Base-by-base conservation (phyloP, 352 stramenopile genomes). In the Thraustochytrium striatum region DNA sequence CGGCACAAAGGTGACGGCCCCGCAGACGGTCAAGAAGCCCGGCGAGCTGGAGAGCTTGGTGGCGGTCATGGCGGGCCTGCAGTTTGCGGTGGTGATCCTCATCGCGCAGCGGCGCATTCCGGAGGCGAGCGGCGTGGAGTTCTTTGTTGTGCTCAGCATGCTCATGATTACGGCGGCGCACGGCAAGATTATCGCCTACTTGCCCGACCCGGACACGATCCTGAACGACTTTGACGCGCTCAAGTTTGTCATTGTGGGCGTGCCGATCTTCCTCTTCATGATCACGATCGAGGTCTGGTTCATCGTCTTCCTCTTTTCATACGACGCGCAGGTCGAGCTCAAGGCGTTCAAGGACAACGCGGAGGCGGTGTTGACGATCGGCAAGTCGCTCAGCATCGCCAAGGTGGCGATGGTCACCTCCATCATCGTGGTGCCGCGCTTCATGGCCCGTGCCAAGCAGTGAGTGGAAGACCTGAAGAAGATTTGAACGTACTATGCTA, bases 81-180 rank as follows among this genome's bases (percentile, higher is more conserved):
- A 75, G 52, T 75, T 75, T 43, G 65, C 65, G 8, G 52, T 61
- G 30, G 65, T 75, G n/a, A 75, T 75, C 25, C 52, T 75, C 35
- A 75, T 75, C 50, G 65, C 65, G 30, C 65, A 75, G 52, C 44
- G 65, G 19, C 25, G 65, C 16, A 61, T 75, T 1, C 65, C 65
- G 52, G 19, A 38, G 30, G 65, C 65, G 35, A 43, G 52, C 13
- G 9, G 32, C 8, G 30, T 30, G 21, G 65, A 75, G 25, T 75
- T 75, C 52, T 75, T 75, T 43, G 65, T 75, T 0, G 65, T 75
- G 5, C 65, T 75, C n/a, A 38, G 41, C 21, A 75, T 75, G 65
- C 52, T 75, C n/a, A 75, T 75, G 65, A 50, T 75, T 41, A 75
- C 65, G 0, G 65, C 65, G 19, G 65, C 65, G 11, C 16, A 75